Conservation (phyloP, 495 filamentous ascomycete species). For the Entonaema liquescens region DNA sequence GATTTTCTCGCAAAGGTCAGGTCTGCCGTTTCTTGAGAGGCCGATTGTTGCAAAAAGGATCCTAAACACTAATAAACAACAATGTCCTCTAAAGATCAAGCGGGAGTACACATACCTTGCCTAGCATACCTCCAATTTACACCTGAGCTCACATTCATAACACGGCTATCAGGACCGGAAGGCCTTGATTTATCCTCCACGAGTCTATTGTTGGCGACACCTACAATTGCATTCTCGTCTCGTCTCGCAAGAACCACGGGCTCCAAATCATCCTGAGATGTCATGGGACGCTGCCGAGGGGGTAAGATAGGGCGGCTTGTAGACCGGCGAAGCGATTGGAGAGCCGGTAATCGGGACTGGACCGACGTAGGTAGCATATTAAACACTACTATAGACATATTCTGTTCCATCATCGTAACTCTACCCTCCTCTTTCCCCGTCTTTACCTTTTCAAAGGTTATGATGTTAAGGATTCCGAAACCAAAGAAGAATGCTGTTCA, state of each 20-base stretch:
- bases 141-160: constrained; percentile 23
- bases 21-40: constrained; percentile 41
- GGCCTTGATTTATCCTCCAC: constrained; percentile 4
- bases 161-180: background rate
- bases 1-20: constrained; percentile 65
- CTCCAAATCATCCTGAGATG: constrained; percentile 19
- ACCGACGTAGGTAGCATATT: constrained; percentile 44
- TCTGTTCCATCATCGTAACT: constrained; percentile 38
- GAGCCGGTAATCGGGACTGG: constrained; percentile 40
- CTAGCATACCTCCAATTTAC: constrained; percentile 47
- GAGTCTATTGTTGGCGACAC: background rate
- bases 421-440: background rate
- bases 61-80: constrained; percentile 24
- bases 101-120: constrained; percentile 41
- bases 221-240: constrained; percentile 23
- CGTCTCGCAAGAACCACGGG: constrained; percentile 15
- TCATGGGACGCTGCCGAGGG: constrained; percentile 14
- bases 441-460: background rate
- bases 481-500: background rate
- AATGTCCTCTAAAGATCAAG: background rate
- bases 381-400: constrained; percentile 43
- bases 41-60: constrained; percentile 37
- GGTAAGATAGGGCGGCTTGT: constrained; percentile 33
- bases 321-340: constrained; percentile 42
- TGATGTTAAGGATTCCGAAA: constrained; percentile 2